A percentile compares a stretch with the other conserved stretches of the same genome.
phyloP scores from a whole-genome alignment of 176 grass and related monocot species.

The Alopecurus myosuroides region DNA sequence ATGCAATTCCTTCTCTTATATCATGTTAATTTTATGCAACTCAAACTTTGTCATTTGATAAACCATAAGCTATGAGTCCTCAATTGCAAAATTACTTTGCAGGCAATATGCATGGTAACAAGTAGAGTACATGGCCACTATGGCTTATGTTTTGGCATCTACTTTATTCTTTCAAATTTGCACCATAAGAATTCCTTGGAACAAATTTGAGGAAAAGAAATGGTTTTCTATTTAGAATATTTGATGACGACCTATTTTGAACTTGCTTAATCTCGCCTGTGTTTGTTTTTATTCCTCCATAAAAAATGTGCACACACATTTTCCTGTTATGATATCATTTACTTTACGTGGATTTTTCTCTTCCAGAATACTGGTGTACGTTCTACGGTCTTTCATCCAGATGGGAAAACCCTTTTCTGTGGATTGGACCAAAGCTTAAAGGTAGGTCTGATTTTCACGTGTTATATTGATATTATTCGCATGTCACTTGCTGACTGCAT shows the following conservation, averaged over 20 bases:
- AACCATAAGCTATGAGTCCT: background rate
- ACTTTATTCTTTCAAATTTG: slow-evolving; percentile 14
- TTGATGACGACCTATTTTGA: slow-evolving; percentile 8
- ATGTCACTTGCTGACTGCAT: slow-evolving; percentile 13
- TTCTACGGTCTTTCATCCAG: slow-evolving; percentile 93
- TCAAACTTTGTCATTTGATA: slow-evolving; percentile 4
- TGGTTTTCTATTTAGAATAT: background rate
- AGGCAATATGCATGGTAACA: slow-evolving; percentile 13
- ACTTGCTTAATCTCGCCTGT: background rate
- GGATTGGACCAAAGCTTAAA: slow-evolving; percentile 81
- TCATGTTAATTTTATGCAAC: background rate
- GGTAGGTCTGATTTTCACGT: slow-evolving; percentile 34
- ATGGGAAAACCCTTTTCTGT: slow-evolving; percentile 93
- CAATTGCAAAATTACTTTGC: background rate
- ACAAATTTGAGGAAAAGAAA: background rate
- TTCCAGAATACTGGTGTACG: slow-evolving; percentile 53
- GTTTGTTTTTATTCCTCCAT: background rate
- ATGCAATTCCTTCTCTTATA: slow-evolving; percentile 3
- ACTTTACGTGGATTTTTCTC: background rate
- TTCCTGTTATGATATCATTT: background rate
- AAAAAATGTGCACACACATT: background rate
- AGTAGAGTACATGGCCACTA: background rate
- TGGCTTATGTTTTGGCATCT: background rate
- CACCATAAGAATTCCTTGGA: background rate
- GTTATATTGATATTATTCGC: background rate